Evolutionary conservation across 768 basidiomycete genomes (phyloP), one percentile per base, ranked within the genome.

Genomic region (Solioccasus polychromus): DNA sequence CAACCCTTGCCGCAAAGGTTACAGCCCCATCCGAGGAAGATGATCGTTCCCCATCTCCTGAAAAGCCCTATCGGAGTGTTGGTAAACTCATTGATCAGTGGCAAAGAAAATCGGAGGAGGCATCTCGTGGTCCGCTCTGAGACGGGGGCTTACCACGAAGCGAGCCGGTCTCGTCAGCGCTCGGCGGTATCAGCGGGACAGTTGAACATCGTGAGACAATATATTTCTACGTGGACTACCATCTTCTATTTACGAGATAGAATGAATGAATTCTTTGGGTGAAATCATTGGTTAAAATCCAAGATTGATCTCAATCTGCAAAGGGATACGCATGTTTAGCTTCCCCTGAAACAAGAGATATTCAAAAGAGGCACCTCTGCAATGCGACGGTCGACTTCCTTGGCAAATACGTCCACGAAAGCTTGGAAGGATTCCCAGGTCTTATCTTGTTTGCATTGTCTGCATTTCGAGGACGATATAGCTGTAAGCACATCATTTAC

Each of bases 11-110:
- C 5, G n/a, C 44, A 28, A 67, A 53, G 22, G 41, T 26, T 8
- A 6, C 40, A 14, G 5, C 36, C 30, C 52, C 57, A 19, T 30
- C 49, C n/a, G 63, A 55, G 30, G 63, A 65, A 29, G 58, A 68
- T 12, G 39, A 45, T 18, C 73, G 75, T 12, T 73, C 85, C 12
- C 71, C 85, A 5, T 84, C 86, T 9, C 85, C 87, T 8, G 89
- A 92, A 59, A 74, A 76, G 44, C 84, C 86, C 25, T 92, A 83
- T 63, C 83, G 81, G 58, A 90, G 90, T 29, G 90, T 92, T 35
- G 84, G 88, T 23, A 87, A 77, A 67, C 72, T 92, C 28, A 92
- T 92, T 52, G 87, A 89, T 60, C 80, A 91, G 60, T 92, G 90
- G 90, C 88, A 92, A 64, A 80, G 79, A 47, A 91, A 85, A 67